A percentile compares a stretch with the other conserved stretches of the same genome.
Conservation (phyloP, 495 filamentous ascomycete species). For the Penicillium ochrochloron region DNA sequence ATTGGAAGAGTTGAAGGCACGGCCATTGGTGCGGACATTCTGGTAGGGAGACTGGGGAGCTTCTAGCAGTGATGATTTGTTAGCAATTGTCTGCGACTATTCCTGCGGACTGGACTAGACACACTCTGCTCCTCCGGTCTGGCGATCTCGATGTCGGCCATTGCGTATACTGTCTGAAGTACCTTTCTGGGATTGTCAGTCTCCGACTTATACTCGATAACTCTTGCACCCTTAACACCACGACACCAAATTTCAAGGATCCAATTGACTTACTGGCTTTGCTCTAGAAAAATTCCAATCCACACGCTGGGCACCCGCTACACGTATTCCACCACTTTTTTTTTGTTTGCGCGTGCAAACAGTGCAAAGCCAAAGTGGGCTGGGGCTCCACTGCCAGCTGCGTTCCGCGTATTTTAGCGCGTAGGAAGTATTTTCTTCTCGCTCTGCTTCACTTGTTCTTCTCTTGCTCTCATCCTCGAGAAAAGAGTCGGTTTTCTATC, state of each 20-base stretch:
- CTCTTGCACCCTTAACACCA: too few relatives aligned
- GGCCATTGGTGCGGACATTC: constrained; percentile 48
- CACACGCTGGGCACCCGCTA: constrained; percentile 16
- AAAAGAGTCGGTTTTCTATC: not conserved
- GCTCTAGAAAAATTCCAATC: constrained; percentile 21
- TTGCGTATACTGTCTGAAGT: constrained; percentile 20
- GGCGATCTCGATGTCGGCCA: constrained; percentile 43
- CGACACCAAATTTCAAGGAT: not conserved
- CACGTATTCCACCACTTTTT: constrained; percentile 25
- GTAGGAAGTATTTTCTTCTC: constrained; percentile 8
- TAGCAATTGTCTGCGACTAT: not conserved
- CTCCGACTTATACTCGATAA: not conserved
- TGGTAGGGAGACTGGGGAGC: constrained; percentile 45
- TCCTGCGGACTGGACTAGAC: constrained; percentile 21
- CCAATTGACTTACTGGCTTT: constrained; percentile 4
- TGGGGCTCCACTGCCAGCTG: constrained; percentile 20
- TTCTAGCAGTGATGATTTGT: constrained; percentile 11
- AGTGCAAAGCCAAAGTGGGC: constrained; percentile 29
- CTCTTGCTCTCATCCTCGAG: constrained; percentile 1
- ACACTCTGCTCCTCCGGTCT: constrained; percentile 44
- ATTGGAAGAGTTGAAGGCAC: constrained; percentile 53
- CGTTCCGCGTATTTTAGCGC: constrained; percentile 24
- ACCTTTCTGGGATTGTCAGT: not conserved
- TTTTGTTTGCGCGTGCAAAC: constrained; percentile 40
- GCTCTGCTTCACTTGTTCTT: constrained; percentile 12